Evolutionary conservation across 345 rosid species (phyloP).

Genomic region (Isatis tinctoria): DNA sequence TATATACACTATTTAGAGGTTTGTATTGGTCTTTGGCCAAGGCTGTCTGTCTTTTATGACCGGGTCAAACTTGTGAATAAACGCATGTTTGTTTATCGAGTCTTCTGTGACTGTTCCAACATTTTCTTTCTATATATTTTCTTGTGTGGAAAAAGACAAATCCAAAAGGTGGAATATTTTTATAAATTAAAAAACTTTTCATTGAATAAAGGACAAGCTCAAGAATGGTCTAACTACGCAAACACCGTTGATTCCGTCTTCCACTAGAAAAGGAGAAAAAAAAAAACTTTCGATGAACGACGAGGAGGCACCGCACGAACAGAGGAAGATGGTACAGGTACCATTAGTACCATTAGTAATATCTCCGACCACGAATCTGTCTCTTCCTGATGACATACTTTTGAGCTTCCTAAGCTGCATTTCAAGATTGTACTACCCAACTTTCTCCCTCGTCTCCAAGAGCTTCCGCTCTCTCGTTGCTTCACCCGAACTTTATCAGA

Average conservation of each 20-base stretch:
- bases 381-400: slow-evolving; percentile 60
- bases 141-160: background rate
- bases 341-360: background rate
- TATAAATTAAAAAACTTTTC: background rate
- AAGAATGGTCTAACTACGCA: background rate
- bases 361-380: background rate
- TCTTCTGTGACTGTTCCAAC: background rate
- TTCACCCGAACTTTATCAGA: slow-evolving; percentile 46
- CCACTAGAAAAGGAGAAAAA: background rate
- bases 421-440: slow-evolving; percentile 51
- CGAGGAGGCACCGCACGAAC: background rate
- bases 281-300: background rate
- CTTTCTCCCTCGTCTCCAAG: slow-evolving; percentile 57
- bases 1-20: too few species aligned
- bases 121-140: background rate
- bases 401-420: slow-evolving; percentile 54
- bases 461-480: slow-evolving; percentile 45
- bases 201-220: background rate
- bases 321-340: background rate
- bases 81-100: background rate
- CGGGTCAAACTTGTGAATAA: background rate
- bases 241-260: background rate
- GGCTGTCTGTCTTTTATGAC: background rate
- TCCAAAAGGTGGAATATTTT: background rate
- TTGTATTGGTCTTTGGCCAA: background rate